A percentile compares a stretch with the other conserved stretches of the same genome.
Evolutionary conservation across 1,139 yeast species (phyloP).

Genomic region (Lodderomyces orthopsilosis): DNA sequence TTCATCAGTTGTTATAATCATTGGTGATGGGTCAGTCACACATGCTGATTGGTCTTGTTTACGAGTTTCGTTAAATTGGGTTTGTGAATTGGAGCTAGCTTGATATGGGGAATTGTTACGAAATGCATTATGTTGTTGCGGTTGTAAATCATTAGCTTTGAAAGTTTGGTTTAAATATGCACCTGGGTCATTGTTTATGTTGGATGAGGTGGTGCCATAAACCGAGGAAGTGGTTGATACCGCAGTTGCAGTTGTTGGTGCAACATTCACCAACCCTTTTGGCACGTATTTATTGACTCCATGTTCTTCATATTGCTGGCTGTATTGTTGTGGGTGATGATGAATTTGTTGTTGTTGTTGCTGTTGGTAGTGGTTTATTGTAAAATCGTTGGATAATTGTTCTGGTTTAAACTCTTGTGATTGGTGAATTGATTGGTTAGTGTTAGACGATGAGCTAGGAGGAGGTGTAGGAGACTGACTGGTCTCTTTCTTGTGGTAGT

Average conservation of each 20-base stretch:
- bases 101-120: conserved; percentile 1
- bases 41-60: conserved; percentile 7
- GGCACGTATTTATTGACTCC: conserved; percentile 31
- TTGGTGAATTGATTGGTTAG: conserved; percentile 7
- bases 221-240: conserved; percentile 60
- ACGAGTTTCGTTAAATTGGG: conserved; percentile 2
- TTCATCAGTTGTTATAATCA: conserved; percentile 48
- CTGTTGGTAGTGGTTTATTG: conserved; percentile 7
- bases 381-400: conserved; percentile 5
- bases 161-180: conserved; percentile 27
- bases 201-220: conserved; percentile 52
- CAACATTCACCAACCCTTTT: conserved; percentile 30
- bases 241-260: conserved; percentile 60
- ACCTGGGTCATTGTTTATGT: conserved; percentile 19
- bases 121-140: conserved; percentile 11
- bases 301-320: conserved; percentile 11
- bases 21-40: conserved; percentile 21
- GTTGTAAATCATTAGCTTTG: conserved; percentile 15
- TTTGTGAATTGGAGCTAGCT: conserved; percentile 2
- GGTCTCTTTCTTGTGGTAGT: conserved; percentile 36
- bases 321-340: conserved; percentile 7
- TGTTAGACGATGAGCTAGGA: conserved; percentile 11
- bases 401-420: conserved; percentile 3
- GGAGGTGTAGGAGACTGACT: conserved; percentile 14
- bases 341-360: conserved; percentile 8